Conservation (phyloP, 2,329 filamentous ascomycete genomes). For the Ceratocystis cacaofunesta region DNA sequence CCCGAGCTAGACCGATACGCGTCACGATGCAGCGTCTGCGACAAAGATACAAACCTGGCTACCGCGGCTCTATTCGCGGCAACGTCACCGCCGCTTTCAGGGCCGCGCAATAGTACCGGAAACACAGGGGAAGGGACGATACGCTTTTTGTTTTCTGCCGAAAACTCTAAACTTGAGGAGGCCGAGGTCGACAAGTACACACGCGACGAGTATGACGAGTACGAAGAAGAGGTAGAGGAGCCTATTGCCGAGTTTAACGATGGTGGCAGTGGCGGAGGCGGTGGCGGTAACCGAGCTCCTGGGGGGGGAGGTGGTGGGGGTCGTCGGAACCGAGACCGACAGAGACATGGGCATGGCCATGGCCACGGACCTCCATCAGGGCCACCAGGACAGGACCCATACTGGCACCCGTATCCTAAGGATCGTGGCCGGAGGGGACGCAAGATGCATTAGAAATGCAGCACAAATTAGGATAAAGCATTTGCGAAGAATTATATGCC, state of each 20-base stretch:
- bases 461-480: background rate
- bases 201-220: constrained; percentile 60
- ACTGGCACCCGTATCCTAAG: constrained; percentile 16
- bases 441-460: constrained; percentile 10
- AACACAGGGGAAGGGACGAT: constrained; percentile 55
- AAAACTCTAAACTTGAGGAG: constrained; percentile 58
- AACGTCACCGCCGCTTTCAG: background rate
- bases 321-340: constrained; percentile 10
- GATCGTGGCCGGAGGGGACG: constrained; percentile 11
- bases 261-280: background rate
- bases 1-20: constrained; percentile 49
- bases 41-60: constrained; percentile 23
- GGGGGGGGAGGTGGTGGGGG: constrained; percentile 17
- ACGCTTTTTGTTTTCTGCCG: constrained; percentile 75
- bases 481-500: background rate
- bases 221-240: constrained; percentile 64
- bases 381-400: constrained; percentile 9
- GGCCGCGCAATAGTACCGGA: constrained; percentile 7
- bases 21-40: constrained; percentile 40
- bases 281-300: constrained; percentile 19
- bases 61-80: background rate
- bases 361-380: constrained; percentile 12
- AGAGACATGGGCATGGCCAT: constrained; percentile 3
- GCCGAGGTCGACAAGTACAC: constrained; percentile 53
- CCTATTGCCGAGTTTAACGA: constrained; percentile 24